phyloP scores from a whole-genome alignment of 331 rosid genomes.

The Quercus phellos region DNA sequence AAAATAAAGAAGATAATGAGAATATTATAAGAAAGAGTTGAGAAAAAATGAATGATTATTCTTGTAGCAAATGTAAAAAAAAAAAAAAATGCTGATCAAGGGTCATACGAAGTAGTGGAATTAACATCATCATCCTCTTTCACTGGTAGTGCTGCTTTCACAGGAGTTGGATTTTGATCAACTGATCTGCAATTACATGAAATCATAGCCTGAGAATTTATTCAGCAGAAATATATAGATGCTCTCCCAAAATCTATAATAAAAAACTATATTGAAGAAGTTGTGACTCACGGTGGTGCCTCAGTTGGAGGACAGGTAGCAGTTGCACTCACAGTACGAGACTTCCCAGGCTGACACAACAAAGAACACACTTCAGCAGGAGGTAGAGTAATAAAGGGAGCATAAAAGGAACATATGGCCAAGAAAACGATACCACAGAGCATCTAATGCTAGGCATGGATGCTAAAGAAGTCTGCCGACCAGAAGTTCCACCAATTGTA shows the following conservation, averaged over 20 bases:
- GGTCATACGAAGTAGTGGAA: conserved; percentile 78
- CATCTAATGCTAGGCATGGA: conserved; percentile 32
- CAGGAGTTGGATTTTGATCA: conserved; percentile 44
- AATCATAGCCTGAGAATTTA: conserved; percentile 8
- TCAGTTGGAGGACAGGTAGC: conserved; percentile 38
- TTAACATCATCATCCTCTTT: conserved; percentile 71
- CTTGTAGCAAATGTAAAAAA: not conserved
- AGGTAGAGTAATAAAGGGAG: conserved; percentile 14
- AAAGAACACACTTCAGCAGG: conserved; percentile 12
- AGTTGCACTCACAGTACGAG: conserved; percentile 31
- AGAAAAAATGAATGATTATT: not conserved
- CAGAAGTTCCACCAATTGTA: conserved; percentile 29
- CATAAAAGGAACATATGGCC: not conserved
- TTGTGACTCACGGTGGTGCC: conserved; percentile 43
- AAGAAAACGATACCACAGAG: conserved; percentile 34
- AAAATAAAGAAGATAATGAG: not conserved
- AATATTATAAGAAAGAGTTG: not conserved
- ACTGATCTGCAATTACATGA: conserved; percentile 44
- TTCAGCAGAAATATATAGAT: not conserved
- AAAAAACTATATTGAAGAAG: not conserved
- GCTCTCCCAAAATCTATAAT: not conserved
- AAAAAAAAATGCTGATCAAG: not conserved
- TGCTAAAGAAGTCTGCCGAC: conserved; percentile 41
- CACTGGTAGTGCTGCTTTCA: conserved; percentile 29
- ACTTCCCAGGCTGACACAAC: conserved; percentile 44